Base-by-base conservation (phyloP, 192 early-diverging fungal genomes). In the Entomortierella chlamydospora region DNA sequence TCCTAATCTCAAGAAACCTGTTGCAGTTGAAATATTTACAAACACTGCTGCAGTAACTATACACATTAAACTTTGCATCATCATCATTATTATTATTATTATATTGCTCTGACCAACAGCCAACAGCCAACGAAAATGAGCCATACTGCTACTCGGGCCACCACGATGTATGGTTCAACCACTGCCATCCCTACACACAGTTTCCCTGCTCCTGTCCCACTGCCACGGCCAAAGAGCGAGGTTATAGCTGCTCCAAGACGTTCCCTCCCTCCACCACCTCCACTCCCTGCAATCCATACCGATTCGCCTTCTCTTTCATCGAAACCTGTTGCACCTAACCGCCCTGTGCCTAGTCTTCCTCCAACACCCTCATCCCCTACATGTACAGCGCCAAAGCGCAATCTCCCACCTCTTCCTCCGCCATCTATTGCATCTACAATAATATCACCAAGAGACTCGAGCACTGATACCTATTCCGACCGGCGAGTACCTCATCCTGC, bases 151-250 rank as follows among this genome's bases (percentile, higher is more conserved):
- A 47, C 45, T 20, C 45, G 45, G 2, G 45, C 45, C 15, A 47
- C 45, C 12, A 47, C 61, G 29, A 50, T 62, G 61, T 33, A 42
- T 47, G 45, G 45, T 47, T 47, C 45, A 2, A 47, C 45, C 12
- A 47, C 45, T 12, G 45, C 45, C 59, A 47, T 26, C 57, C 42
- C 41, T 41, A 37, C 57, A 22, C n/a, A 23, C 31, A 33, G 43
- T 49, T 25, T 23, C 5, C 26, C 49, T n/a, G 51, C 60, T 12
- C 69, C 69, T 7, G 41, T 62, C 17, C 60, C 69, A n/a, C 30
- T 61, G 11, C 70, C 61, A 1, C 61, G 61, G 2, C 70, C 70
- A 28, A 72, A 72, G 31, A 72, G 70, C 45, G 70, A 72, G 7
- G n/a, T 61, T 23, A 43, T 64, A 18, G 31, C 55, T 8, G 39